Base-by-base conservation (phyloP, 163 green algal genomes). In the Picocystis sp. region DNA sequence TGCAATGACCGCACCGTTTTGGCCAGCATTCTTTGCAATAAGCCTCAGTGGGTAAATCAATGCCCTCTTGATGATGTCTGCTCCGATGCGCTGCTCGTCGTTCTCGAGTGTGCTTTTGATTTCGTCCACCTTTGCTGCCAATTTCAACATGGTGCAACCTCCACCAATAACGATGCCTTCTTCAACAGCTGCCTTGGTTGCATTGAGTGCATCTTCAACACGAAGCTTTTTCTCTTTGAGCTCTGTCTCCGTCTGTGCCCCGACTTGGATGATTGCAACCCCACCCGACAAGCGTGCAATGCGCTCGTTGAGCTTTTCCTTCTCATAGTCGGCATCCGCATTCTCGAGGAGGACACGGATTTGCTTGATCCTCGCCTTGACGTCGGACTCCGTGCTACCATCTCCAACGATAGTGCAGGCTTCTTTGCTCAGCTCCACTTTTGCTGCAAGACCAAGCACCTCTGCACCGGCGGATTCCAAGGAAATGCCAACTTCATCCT, bases 191-290 rank as follows among this genome's bases (percentile, higher is more conserved):
- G 66, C 73, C 77, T 96, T 96, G 60, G 91, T 99, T 24, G 91
- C 91, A 73, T 98, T 98, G 11, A 98, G 70, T 2, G 91, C 91
- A 60, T 99, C 91, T 76, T 98, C 92, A 60, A 99, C 91, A 15
- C 91, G 83, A 57, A 98, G 78, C 82, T 99, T 99, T 83, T 98
- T 99, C 76, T 98, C 91, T 79, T 98, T 97, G 14, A 99, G 80
- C 80, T 99, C 91, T 11, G 89, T 97, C 77, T 99, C 91, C 6
- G 90, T 99, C 68, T 96, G 82, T 17, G 89, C 91, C 61, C 91
- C 91, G 11, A 98, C 87, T 75, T 94, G 85, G 63, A 98, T 87
- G 68, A 98, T 86, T 41, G 89, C 89, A 21, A 96, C 87, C 38
- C 89, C 89, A 50, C 89, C 89, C 3, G 65, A 83, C 22, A 96